phyloP scores from a whole-genome alignment of 345 rosid species.

The Dipteronia dyeriana region DNA sequence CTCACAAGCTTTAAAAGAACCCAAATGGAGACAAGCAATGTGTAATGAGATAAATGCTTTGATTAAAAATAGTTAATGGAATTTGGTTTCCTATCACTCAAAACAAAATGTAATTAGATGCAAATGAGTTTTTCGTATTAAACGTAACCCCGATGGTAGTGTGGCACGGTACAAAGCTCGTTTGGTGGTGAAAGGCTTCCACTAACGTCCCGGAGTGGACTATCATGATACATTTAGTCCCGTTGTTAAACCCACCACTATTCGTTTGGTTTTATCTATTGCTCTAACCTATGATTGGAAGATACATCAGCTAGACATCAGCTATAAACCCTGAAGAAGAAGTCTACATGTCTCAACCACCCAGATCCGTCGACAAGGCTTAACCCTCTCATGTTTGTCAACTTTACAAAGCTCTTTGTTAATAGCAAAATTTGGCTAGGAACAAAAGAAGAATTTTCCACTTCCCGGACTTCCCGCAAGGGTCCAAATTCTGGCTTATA shows the following conservation, averaged over 20 bases:
- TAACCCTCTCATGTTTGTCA: background rate
- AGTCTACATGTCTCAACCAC: background rate
- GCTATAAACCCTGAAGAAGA: background rate
- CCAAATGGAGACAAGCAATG: constrained; percentile 6
- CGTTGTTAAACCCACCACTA: no score
- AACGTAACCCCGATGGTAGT: background rate
- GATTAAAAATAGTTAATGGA: background rate
- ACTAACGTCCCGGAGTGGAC: no score
- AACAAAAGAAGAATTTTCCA: no score
- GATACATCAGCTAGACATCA: no score
- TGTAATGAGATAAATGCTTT: background rate
- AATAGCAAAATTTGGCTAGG: no score
- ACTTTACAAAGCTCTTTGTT: background rate
- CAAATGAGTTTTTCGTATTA: constrained; percentile 7
- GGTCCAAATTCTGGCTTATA: no score
- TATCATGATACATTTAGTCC: no score
- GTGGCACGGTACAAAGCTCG: background rate
- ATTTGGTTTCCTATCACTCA: background rate
- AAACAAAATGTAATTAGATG: background rate
- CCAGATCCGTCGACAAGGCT: background rate
- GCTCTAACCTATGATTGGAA: no score
- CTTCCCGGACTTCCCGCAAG: no score
- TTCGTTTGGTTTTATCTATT: no score
- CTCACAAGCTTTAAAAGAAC: background rate
- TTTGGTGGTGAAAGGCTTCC: no score